Evolutionary conservation across 441 rosid species (phyloP).

Genomic region (Erodium trifolium): DNA sequence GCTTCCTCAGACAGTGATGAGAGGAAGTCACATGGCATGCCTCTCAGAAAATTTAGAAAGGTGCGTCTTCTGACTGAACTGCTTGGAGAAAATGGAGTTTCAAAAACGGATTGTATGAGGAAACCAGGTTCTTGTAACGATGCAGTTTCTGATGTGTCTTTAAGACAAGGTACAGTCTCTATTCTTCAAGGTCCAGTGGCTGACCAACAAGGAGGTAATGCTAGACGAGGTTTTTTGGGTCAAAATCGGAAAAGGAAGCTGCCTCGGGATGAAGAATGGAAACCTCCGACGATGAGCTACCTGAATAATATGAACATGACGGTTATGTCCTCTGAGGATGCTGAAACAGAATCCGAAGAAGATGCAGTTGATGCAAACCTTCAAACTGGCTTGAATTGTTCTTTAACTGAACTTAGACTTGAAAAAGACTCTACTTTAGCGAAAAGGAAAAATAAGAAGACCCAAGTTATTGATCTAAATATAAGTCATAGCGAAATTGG

Average conservation of each 20-base stretch:
- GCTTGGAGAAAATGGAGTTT: slow-evolving; percentile 38
- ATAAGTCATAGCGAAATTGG: slow-evolving; percentile 27
- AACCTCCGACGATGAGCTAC: slow-evolving; percentile 28
- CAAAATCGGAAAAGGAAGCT: slow-evolving; percentile 55
- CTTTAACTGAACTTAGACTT: slow-evolving; percentile 26
- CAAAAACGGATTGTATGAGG: slow-evolving; percentile 18
- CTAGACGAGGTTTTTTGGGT: slow-evolving; percentile 22
- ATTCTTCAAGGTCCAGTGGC: slow-evolving; percentile 22
- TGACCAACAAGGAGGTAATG: slow-evolving; percentile 25
- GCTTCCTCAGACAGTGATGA: slow-evolving; percentile 58
- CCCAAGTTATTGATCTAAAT: slow-evolving; percentile 32
- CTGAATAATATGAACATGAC: slow-evolving; percentile 31
- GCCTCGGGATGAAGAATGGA: slow-evolving; percentile 35
- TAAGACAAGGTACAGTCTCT: slow-evolving; percentile 23
- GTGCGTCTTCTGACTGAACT: slow-evolving; percentile 66
- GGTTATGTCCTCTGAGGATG: slow-evolving; percentile 26
- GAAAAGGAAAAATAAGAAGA: slow-evolving; percentile 47
- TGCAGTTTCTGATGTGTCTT: slow-evolving; percentile 26
- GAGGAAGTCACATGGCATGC: slow-evolving; percentile 32
- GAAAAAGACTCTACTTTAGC: slow-evolving; percentile 31
- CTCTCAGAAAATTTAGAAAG: slow-evolving; percentile 58
- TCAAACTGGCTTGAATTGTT: slow-evolving; percentile 11
- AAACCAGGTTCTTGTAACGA: slow-evolving; percentile 31
- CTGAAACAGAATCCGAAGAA: slow-evolving; percentile 21
- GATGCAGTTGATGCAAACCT: slow-evolving; percentile 21